phyloP scores from a whole-genome alignment of 1,284 basidiomycete genomes.

The Tylopilus sp. region DNA sequence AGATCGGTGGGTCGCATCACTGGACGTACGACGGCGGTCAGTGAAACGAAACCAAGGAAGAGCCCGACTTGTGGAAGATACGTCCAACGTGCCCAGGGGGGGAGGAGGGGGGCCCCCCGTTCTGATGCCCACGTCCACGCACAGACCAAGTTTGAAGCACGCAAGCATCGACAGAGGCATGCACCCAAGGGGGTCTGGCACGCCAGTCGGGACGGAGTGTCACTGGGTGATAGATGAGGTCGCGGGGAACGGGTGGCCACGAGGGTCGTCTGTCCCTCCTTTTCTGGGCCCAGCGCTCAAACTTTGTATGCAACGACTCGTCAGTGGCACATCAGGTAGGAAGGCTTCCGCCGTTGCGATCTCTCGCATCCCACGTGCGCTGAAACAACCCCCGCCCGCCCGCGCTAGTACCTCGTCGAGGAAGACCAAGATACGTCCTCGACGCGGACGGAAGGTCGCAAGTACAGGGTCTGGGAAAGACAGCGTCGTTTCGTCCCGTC shows the following conservation, averaged over 20 bases:
- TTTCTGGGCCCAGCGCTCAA: neutral
- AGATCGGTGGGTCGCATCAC: conserved; percentile 4
- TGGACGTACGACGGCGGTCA: conserved; percentile 11
- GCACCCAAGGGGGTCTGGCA: neutral
- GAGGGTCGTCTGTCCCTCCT: no score
- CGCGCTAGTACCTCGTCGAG: conserved; percentile 7
- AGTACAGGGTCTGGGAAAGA: conserved; percentile 10
- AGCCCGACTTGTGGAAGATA: conserved; percentile 9
- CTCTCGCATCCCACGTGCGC: no score
- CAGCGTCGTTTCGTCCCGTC: no score
- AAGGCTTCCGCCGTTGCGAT: neutral
- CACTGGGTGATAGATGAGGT: conserved; percentile 1
- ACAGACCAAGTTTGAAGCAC: conserved; percentile 4
- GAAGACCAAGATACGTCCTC: conserved; percentile 10
- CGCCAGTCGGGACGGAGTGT: neutral
- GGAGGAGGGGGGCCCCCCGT: no score
- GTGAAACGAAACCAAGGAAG: conserved; percentile 15
- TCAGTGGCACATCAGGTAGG: conserved; percentile 4
- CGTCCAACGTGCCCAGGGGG: no score
- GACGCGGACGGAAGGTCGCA: conserved; percentile 12
- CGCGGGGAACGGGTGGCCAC: neutral
- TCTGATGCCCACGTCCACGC: neutral
- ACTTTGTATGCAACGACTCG: neutral
- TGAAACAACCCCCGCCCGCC: no score
- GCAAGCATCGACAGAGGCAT: conserved; percentile 2